Conservation (phyloP, 441 rosid genomes). For the Aleurites moluccanus region DNA sequence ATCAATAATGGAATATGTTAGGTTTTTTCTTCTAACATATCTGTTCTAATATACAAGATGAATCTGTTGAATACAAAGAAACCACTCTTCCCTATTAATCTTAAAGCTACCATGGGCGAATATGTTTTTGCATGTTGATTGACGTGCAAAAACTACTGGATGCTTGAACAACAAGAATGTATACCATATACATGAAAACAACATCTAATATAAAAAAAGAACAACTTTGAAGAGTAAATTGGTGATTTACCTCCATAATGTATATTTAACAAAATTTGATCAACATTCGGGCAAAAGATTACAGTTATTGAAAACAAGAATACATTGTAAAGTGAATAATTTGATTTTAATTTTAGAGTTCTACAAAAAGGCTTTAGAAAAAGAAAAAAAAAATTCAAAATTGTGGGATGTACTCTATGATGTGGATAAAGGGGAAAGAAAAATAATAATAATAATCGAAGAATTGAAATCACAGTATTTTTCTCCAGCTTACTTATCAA, state of each 20-base stretch:
- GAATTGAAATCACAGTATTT: conserved; percentile 2
- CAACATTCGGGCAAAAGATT: not conserved
- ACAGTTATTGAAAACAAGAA: conserved; percentile 12
- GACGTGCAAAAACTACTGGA: not conserved
- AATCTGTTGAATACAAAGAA: not conserved
- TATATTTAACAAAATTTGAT: conserved; percentile 4
- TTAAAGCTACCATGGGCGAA: not conserved
- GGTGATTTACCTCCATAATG: not conserved
- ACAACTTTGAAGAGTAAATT: not conserved
- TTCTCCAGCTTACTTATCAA: conserved; percentile 9
- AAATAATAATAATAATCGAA: conserved; percentile 1
- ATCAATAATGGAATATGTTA: not conserved
- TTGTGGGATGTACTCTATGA: conserved; percentile 28
- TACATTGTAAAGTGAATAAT: conserved; percentile 6
- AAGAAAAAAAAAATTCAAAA: conserved; percentile 24
- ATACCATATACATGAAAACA: not conserved
- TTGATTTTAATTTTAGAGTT: conserved; percentile 20
- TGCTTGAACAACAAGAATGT: not conserved
- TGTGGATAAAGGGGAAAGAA: not conserved
- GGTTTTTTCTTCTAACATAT: not conserved
- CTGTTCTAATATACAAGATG: not conserved
- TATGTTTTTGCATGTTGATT: not conserved
- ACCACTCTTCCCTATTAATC: not conserved
- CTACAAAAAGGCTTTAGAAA: not conserved
- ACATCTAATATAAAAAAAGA: not conserved